phyloP scores from a whole-genome alignment of 2,329 filamentous ascomycete species.

The Hypoxylon sp. region DNA sequence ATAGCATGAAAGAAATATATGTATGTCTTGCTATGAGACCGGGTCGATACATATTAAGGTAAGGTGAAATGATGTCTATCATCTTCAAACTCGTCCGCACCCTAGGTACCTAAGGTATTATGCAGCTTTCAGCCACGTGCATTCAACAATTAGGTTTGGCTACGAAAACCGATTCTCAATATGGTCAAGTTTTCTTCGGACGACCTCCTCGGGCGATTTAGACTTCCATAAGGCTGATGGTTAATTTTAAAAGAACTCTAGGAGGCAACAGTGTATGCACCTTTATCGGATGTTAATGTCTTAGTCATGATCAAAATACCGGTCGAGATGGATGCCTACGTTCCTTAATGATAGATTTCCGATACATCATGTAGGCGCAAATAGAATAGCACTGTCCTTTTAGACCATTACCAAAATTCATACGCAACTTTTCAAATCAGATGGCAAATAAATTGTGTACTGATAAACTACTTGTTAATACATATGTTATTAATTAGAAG shows the following conservation, averaged over 20 bases:
- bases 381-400: background rate
- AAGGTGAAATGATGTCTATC: background rate
- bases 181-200: background rate
- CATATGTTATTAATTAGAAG: background rate
- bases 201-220: conserved; percentile 10
- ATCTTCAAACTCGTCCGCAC: background rate
- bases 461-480: background rate
- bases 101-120: background rate
- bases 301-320: conserved; percentile 15
- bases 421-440: no score
- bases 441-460: background rate
- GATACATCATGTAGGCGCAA: background rate
- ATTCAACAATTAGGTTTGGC: conserved; percentile 17
- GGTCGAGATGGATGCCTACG: no score
- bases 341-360: background rate
- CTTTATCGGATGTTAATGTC: background rate
- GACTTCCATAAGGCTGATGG: conserved; percentile 10
- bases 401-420: background rate
- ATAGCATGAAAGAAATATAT: background rate
- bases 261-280: background rate
- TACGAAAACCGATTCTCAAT: background rate
- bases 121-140: background rate
- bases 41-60: background rate
- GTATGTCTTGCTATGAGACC: background rate
- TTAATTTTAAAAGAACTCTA: conserved; percentile 16